A percentile compares a stretch with the other conserved stretches of the same genome.
Conservation (phyloP, 2,329 filamentous ascomycete genomes). For the Microsporum audouinii region DNA sequence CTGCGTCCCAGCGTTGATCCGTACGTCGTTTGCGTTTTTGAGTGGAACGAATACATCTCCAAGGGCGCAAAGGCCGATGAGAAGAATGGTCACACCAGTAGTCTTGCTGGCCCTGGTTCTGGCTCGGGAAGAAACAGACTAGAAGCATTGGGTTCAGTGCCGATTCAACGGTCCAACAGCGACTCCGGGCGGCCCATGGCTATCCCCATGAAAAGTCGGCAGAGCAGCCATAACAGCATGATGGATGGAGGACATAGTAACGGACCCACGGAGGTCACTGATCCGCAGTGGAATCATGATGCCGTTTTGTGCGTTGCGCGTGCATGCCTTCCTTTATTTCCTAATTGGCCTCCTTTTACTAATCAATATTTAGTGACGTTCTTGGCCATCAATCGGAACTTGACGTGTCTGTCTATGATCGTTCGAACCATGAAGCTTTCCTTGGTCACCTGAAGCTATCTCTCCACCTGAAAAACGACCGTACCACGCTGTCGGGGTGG, state of each 20-base stretch:
- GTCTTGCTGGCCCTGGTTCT: conserved; percentile 21
- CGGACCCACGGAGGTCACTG: conserved; percentile 56
- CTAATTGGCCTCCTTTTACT: conserved; percentile 17
- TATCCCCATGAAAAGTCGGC: conserved; percentile 91
- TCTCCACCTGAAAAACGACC: conserved; percentile 55
- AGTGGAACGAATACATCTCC: conserved; percentile 92
- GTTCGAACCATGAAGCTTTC: conserved; percentile 73
- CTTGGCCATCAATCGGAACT: conserved; percentile 82
- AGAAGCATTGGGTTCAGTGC: conserved; percentile 34
- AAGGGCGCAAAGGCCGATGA: conserved; percentile 61
- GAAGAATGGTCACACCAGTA: conserved; percentile 34
- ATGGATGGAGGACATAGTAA: conserved; percentile 51
- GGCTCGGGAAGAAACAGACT: conserved; percentile 5
- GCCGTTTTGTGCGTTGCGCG: conserved; percentile 68
- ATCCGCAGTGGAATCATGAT: conserved; percentile 91
- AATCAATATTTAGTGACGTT: conserved; percentile 57
- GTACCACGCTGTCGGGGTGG: conserved; percentile 70
- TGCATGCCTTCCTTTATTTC: background rate
- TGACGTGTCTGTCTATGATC: conserved; percentile 89
- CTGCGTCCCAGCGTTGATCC: conserved; percentile 74
- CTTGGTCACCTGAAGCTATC: conserved; percentile 80
- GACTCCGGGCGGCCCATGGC: conserved; percentile 79
- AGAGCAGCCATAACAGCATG: conserved; percentile 88
- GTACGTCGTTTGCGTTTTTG: conserved; percentile 93
- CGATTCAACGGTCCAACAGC: conserved; percentile 60